A percentile compares a stretch with the other conserved stretches of the same genome.
Evolutionary conservation across 345 rosid genomes (phyloP).

Genomic region (Melastoma malabathricum): DNA sequence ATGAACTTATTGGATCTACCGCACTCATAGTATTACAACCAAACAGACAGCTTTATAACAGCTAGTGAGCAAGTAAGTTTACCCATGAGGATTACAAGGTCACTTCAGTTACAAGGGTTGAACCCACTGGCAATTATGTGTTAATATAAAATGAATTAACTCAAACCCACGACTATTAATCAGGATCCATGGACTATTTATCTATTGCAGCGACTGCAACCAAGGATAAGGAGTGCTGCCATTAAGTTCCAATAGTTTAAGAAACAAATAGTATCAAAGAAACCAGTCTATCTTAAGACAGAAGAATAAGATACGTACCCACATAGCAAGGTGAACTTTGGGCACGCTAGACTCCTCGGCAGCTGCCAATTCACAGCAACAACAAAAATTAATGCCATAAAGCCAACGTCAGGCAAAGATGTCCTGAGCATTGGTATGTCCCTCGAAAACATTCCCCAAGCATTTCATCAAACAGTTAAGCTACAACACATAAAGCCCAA

Average conservation of each 20-base stretch:
- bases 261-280: neutral
- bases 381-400: neutral
- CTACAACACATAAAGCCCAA: neutral
- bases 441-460: neutral
- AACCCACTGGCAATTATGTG: too few species aligned
- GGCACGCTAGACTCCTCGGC: constrained; percentile 39
- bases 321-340: constrained; percentile 79
- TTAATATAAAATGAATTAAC: too few species aligned
- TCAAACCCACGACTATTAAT: too few species aligned
- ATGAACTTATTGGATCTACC: neutral
- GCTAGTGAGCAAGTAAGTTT: too few species aligned
- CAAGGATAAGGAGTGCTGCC: neutral
- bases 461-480: constrained; percentile 14
- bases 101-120: too few species aligned
- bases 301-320: constrained; percentile 40
- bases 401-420: too few species aligned
- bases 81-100: too few species aligned
- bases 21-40: too few species aligned
- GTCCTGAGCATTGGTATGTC: too few species aligned
- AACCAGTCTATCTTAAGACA: neutral
- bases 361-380: constrained; percentile 16
- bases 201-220: too few species aligned
- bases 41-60: too few species aligned
- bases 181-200: too few species aligned
- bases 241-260: neutral